A percentile compares a stretch with the other conserved stretches of the same genome.
Evolutionary conservation across 2,329 filamentous ascomycete genomes (phyloP).

Genomic region (Fusarium haematococcum): DNA sequence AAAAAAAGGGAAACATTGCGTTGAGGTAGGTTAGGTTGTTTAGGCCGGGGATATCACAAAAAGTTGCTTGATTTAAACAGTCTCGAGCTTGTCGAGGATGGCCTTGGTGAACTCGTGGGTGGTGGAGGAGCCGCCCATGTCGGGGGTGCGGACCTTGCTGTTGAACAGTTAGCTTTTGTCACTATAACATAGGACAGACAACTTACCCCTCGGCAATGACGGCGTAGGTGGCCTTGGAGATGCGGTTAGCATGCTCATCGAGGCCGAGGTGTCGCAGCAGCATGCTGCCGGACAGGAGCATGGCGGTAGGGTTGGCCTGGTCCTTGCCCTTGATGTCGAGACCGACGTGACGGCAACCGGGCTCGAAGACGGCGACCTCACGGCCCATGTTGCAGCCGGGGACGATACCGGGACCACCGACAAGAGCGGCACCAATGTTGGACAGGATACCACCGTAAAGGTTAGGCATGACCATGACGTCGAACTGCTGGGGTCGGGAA

Average conservation of each 20-base stretch:
- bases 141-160: conserved; percentile 88
- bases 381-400: conserved; percentile 99
- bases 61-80: conserved; percentile 61
- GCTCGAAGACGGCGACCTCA: conserved; percentile 98
- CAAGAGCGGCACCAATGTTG: conserved; percentile 97
- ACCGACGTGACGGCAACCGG: conserved; percentile 98
- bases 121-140: conserved; percentile 92
- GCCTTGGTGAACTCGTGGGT: conserved; percentile 97
- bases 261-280: conserved; percentile 96
- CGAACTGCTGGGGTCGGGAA: conserved; percentile 95
- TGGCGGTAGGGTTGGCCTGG: conserved; percentile 96
- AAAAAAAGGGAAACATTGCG: conserved; percentile 28
- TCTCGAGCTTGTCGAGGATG: conserved; percentile 96
- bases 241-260: conserved; percentile 97
- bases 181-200: rapidly evolving
- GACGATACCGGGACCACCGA: conserved; percentile 96
- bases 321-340: conserved; percentile 99
- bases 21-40: conserved; percentile 26
- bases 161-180: conserved; percentile 54
- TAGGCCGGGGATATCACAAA: conserved; percentile 40
- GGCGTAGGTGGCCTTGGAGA: conserved; percentile 84
- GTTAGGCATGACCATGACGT: conserved; percentile 99
- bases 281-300: conserved; percentile 97
- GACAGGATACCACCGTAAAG: conserved; percentile 98
- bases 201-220: conserved; percentile 91